These are phyloP conservation scores for Physcomitrellopsis africana DNA, from an alignment of 225 moss, liverwort and hornwort genomes.

Conservation along the genomic window DNA sequence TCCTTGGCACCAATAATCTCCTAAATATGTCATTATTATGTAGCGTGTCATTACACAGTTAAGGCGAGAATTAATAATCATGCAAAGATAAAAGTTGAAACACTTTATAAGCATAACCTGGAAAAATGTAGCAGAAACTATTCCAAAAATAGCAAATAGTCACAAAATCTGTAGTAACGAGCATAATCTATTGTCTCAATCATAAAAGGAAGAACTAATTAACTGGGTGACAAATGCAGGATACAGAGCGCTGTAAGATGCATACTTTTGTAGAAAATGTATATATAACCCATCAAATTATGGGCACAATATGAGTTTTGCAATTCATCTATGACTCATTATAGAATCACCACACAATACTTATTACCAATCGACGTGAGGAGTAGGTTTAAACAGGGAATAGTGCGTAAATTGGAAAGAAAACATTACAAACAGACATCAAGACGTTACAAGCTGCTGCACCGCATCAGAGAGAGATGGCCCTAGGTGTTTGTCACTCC, in stretches of 20 bases:
- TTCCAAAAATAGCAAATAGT: not conserved
- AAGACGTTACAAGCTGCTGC: not conserved
- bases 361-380: not conserved
- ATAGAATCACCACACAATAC: not conserved
- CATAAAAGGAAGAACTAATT: not conserved
- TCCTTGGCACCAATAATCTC: conserved; percentile 99
- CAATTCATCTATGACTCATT: not conserved
- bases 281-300: not conserved
- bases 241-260: not conserved
- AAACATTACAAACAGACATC: not conserved
- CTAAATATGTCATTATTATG: conserved; percentile 45
- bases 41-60: conserved; percentile 23
- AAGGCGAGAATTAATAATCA: not conserved
- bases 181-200: not conserved
- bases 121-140: not conserved
- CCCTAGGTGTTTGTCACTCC: not conserved
- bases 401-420: not conserved
- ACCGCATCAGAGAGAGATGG: not conserved
- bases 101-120: conserved; percentile 25
- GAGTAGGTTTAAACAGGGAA: not conserved
- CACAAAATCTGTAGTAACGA: not conserved
- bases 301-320: not conserved
- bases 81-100: conserved; percentile 12
- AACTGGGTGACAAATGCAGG: not conserved
- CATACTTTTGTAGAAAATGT: not conserved